These are phyloP conservation scores for Chaetomium fimeti DNA, from an alignment of 495 filamentous ascomycete species.

Conservation along the genomic window DNA sequence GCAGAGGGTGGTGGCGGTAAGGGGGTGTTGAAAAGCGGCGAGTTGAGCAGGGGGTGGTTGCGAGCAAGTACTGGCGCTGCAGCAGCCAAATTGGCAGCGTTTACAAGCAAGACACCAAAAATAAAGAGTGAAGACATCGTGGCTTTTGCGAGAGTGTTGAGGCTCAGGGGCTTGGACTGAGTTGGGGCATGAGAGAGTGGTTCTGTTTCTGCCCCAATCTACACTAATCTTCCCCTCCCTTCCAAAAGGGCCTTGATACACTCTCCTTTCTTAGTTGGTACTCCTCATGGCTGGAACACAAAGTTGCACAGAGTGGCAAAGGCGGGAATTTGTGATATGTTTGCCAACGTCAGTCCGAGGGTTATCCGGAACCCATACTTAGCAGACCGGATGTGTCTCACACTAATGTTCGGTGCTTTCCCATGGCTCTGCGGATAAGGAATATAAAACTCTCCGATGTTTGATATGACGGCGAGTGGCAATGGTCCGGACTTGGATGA, in stretches of 20 bases:
- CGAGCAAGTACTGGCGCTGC: not conserved
- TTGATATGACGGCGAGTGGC: too few relatives aligned
- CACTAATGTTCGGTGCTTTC: too few relatives aligned
- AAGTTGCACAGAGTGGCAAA: not conserved
- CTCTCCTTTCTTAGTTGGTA: not conserved
- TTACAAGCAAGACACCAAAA: not conserved
- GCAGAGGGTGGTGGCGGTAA: not conserved
- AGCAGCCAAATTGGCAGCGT: not conserved
- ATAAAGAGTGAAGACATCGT: not conserved
- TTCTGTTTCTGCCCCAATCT: not conserved
- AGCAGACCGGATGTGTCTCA: too few relatives aligned
- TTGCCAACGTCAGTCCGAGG: not conserved
- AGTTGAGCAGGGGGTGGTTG: not conserved
- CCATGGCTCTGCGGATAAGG: too few relatives aligned
- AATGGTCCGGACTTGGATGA: too few relatives aligned
- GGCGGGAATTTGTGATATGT: not conserved
- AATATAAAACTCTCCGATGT: too few relatives aligned
- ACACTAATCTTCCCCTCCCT: not conserved
- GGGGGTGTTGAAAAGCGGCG: conserved; percentile 14
- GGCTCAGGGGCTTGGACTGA: not conserved
- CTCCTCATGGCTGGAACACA: not conserved
- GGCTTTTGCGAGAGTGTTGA: not conserved
- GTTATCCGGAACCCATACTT: not conserved
- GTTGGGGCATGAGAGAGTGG: not conserved
- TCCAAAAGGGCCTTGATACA: not conserved